Evolutionary conservation across 2,329 filamentous ascomycete genomes (phyloP).

Genomic region (Tetracladium maxilliforme): DNA sequence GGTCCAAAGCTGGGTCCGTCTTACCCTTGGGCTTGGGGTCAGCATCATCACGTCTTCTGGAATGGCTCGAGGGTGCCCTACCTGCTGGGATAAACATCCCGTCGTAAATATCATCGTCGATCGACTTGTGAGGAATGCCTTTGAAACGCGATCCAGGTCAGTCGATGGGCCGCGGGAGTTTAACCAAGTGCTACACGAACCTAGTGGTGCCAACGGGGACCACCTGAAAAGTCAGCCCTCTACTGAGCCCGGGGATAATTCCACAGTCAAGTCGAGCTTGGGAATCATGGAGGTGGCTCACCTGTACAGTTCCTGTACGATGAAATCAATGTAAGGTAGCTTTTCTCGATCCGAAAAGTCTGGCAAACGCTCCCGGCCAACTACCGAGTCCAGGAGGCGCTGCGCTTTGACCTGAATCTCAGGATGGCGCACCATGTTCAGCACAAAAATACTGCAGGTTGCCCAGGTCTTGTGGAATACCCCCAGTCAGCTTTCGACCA

Average conservation of each 20-base stretch:
- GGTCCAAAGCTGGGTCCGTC: no score
- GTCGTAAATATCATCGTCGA: conserved; percentile 39
- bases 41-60: no score
- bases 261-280: no score
- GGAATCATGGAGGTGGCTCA: no score
- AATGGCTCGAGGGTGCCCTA: no score
- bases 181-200: no score
- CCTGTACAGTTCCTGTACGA: conserved; percentile 35
- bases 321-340: conserved; percentile 26
- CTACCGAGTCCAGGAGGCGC: conserved; percentile 27
- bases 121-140: conserved; percentile 39
- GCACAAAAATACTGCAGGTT: conserved; percentile 22
- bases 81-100: conserved; percentile 42
- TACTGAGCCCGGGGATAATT: no score
- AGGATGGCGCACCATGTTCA: conserved; percentile 25
- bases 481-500: background rate
- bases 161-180: no score
- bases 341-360: conserved; percentile 24
- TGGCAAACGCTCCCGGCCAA: conserved; percentile 28
- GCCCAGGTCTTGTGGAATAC: conserved; percentile 26
- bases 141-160: no score
- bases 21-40: no score
- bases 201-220: no score
- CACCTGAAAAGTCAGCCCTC: no score
- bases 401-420: conserved; percentile 29